These are phyloP conservation scores for Dendrobium officinale DNA, from an alignment of 106 monocot species.

Conservation along the genomic window DNA sequence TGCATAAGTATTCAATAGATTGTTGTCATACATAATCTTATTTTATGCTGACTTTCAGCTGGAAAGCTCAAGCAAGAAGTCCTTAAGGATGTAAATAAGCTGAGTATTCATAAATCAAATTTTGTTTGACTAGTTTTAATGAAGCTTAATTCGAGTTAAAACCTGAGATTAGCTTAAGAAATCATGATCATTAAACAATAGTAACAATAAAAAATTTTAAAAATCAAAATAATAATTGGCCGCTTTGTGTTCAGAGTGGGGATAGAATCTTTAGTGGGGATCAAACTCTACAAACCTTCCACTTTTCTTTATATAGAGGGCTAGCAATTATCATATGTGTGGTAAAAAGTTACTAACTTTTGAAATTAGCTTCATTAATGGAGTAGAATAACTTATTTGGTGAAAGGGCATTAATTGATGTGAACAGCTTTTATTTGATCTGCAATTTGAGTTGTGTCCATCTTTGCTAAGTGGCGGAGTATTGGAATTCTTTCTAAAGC, in stretches of 20 bases:
- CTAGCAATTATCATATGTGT: neutral
- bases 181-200: neutral
- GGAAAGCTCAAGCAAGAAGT: neutral
- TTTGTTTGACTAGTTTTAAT: neutral
- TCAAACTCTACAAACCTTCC: too few relatives aligned
- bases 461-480: neutral
- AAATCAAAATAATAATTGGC: too few relatives aligned
- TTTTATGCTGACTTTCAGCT: neutral
- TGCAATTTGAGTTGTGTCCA: slow-evolving; percentile 1
- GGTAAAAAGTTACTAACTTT: neutral
- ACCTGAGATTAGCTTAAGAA: neutral
- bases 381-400: neutral
- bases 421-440: neutral
- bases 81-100: neutral
- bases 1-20: too few relatives aligned
- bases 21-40: too few relatives aligned
- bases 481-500: neutral
- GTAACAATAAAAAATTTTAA: too few relatives aligned
- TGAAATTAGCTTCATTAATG: neutral
- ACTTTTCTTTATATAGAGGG: neutral
- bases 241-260: too few relatives aligned
- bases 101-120: neutral
- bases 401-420: neutral
- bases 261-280: too few relatives aligned
- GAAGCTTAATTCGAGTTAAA: neutral